These are phyloP conservation scores for Venturia nashicola DNA, from an alignment of 2,329 filamentous ascomycete genomes.

Conservation along the genomic window DNA sequence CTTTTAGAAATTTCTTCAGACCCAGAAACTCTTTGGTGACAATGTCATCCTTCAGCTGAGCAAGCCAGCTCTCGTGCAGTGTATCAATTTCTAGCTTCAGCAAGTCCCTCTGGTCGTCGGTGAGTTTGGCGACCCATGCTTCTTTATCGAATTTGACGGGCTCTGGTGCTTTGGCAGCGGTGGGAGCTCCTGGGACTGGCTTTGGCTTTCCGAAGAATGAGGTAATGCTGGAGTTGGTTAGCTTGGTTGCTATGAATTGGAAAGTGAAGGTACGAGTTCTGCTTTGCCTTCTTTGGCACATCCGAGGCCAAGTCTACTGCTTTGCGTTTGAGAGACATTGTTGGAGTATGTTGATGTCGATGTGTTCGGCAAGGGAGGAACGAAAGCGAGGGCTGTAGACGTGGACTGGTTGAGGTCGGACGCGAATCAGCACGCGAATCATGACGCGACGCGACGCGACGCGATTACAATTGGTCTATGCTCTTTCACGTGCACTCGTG, in stretches of 20 bases:
- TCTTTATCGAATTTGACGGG: conserved; percentile 66
- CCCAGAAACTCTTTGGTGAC: conserved; percentile 68
- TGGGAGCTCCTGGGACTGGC: conserved; percentile 20
- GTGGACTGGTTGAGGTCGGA: no score
- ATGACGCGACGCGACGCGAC: no score
- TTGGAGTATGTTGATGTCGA: neutral
- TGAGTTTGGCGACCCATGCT: conserved; percentile 75
- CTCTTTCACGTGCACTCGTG: no score
- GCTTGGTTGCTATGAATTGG: neutral
- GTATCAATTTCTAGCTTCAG: conserved; percentile 86
- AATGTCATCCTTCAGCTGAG: conserved; percentile 77
- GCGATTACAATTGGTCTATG: no score
- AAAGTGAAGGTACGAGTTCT: conserved; percentile 37
- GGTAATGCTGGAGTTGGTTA: conserved; percentile 50
- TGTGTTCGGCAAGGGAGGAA: no score
- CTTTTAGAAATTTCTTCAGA: conserved; percentile 75
- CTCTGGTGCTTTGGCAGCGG: conserved; percentile 15
- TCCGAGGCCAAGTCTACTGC: conserved; percentile 30
- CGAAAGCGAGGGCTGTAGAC: no score
- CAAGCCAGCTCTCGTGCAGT: conserved; percentile 82
- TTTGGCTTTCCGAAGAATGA: conserved; percentile 77
- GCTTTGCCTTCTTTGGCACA: conserved; percentile 37
- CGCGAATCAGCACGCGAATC: no score
- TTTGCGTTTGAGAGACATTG: conserved; percentile 41
- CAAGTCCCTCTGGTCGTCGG: conserved; percentile 67